phyloP scores from a whole-genome alignment of 352 stramenopile genomes.

The Phytophthora aleatoria region DNA sequence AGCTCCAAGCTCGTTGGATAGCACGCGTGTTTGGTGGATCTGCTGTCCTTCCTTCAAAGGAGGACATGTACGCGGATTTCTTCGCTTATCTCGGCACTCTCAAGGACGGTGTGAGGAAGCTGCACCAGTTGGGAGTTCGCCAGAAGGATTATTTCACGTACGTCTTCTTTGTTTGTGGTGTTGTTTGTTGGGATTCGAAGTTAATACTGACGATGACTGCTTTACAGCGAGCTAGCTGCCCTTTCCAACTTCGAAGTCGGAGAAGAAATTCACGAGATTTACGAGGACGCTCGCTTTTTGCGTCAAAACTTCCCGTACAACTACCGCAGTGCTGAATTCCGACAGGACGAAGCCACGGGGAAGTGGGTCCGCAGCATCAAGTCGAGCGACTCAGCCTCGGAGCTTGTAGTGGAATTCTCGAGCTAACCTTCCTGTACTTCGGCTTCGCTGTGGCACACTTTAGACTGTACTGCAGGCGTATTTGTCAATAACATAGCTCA shows the following conservation, averaged over 20 bases:
- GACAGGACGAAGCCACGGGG: slow-evolving; percentile 37
- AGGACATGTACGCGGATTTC: slow-evolving; percentile 76
- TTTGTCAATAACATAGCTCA: background rate
- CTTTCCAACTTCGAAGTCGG: slow-evolving; percentile 47
- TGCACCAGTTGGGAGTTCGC: slow-evolving; percentile 67
- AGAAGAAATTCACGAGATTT: slow-evolving; percentile 66
- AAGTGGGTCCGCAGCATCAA: slow-evolving; percentile 55
- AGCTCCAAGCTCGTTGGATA: slow-evolving; percentile 79
- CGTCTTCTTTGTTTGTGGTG: slow-evolving; percentile 1
- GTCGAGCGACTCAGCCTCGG: slow-evolving; percentile 16
- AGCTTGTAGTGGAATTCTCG: slow-evolving; percentile 39
- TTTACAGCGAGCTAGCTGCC: slow-evolving; percentile 41
- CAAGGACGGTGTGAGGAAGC: slow-evolving; percentile 52
- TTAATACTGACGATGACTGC: slow-evolving; percentile 3
- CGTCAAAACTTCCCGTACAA: slow-evolving; percentile 62
- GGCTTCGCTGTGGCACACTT: background rate
- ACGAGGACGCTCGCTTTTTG: slow-evolving; percentile 59
- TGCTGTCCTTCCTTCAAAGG: slow-evolving; percentile 51
- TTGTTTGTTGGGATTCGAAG: background rate
- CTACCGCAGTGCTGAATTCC: slow-evolving; percentile 69
- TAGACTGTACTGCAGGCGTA: background rate
- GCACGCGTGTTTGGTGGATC: slow-evolving; percentile 56
- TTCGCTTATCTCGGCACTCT: slow-evolving; percentile 47
- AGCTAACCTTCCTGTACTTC: slow-evolving; percentile 6
- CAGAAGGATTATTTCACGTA: slow-evolving; percentile 64